Evolutionary conservation across 129 eudicot species (phyloP).

Genomic region (Mikania micrantha): DNA sequence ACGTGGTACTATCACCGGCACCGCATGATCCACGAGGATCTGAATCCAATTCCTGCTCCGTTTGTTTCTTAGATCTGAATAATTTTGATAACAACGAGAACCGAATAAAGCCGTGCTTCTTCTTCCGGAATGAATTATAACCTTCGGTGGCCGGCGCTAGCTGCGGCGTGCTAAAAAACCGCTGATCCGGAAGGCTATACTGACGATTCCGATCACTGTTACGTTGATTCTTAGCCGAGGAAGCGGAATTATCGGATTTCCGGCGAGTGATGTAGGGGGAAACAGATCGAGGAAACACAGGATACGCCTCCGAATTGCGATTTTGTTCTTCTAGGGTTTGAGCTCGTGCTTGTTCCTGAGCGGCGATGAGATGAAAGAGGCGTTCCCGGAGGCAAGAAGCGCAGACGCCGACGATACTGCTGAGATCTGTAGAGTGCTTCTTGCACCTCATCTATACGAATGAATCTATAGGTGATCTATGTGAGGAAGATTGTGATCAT

Average conservation of each 20-base stretch:
- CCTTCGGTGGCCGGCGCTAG: slow-evolving; percentile 32
- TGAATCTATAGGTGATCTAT: not conserved
- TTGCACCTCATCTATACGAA: slow-evolving; percentile 55
- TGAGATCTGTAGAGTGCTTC: slow-evolving; percentile 56
- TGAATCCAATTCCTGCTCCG: slow-evolving; percentile 12
- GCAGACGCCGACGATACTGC: slow-evolving; percentile 68
- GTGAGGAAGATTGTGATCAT: not conserved
- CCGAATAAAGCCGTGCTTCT: slow-evolving; percentile 15
- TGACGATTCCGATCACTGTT: slow-evolving; percentile 5
- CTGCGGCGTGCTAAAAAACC: slow-evolving; percentile 63
- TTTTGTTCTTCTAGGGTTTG: slow-evolving; percentile 24
- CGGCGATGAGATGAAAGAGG: slow-evolving; percentile 41
- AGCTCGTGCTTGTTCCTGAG: slow-evolving; percentile 42
- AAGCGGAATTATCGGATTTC: slow-evolving; percentile 37
- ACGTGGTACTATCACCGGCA: slow-evolving; percentile 21
- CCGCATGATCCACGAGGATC: slow-evolving; percentile 23
- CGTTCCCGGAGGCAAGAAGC: slow-evolving; percentile 78
- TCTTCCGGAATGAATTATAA: slow-evolving; percentile 19
- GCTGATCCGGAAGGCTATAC: slow-evolving; percentile 21
- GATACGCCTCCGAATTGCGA: slow-evolving; percentile 9
- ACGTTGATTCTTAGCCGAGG: slow-evolving; percentile 3
- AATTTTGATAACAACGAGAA: slow-evolving; percentile 36
- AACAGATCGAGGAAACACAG: slow-evolving; percentile 64
- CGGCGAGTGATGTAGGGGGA: slow-evolving; percentile 71
- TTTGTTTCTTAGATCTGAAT: slow-evolving; percentile 55